Base-by-base conservation (phyloP, 2,329 filamentous ascomycete species). In the Lojkania enalia region DNA sequence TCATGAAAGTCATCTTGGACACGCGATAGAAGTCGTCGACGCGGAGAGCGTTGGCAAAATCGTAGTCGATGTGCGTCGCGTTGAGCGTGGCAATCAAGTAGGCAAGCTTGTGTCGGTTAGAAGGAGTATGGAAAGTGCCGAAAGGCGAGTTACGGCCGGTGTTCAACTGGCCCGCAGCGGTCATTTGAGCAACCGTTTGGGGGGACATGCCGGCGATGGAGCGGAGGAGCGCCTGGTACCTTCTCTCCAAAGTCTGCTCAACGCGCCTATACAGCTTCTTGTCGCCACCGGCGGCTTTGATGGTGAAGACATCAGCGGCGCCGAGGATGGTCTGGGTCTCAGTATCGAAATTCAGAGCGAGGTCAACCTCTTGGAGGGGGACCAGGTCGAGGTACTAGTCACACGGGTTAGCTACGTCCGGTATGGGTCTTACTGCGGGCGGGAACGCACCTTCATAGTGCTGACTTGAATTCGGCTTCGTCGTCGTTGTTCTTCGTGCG, bases 191-290 rank as follows among this genome's bases (percentile, higher is more conserved):
- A 46, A 84, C 85, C 56, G 90, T 84, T 1, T 90, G 89, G 20
- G 91, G 89, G 16, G 92, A 95, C 15, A 97, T 79, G 36, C 88
- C 91, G 14, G 89, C 88, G 20, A 92, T 91, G 20, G 96, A 82
- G 52, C 90, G 87, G 38, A 96, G 78, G 1, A 95, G 82, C 5
- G 90, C 88, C 58, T 90, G 88, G 78, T 97, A 90, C 70, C 96
- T 90, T 27, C 88, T 87, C 70, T 95, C 90, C 47, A 99, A 82
- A 20, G 88, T 90, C 64, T 88, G 84, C 67, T 96, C 91, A 65
- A 99, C 97, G 66, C 86, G 88, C 73, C 91, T 95, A 78, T 96
- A 96, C 6, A 99, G 78, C 68, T 97, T 97, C 81, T 96, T 96
- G 70, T 99, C 94, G 52, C 86, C 86, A 35, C 91, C 90, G 43